A percentile compares a stretch with the other conserved stretches of the same genome.
These are phyloP conservation scores for Xenosphaeropsis pyriputrescens DNA, from an alignment of 2,329 filamentous ascomycete species.

Conservation along the genomic window DNA sequence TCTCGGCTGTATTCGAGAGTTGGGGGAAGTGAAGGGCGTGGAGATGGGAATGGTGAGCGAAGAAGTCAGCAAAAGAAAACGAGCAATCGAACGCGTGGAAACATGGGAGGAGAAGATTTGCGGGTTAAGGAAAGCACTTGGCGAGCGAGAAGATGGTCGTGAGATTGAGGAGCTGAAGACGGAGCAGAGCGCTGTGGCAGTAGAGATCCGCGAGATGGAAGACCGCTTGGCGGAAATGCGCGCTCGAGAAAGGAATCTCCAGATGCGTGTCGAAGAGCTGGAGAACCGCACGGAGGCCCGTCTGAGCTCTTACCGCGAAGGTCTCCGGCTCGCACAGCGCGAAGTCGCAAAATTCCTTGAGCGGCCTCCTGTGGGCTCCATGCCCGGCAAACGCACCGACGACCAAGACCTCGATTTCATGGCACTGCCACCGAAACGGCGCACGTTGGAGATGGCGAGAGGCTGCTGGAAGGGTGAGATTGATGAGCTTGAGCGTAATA, in stretches of 20 bases:
- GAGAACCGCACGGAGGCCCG: conserved; percentile 54
- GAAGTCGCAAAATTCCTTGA: conserved; percentile 45
- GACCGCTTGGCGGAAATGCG: conserved; percentile 46
- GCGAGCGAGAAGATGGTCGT: conserved; percentile 34
- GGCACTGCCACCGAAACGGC: conserved; percentile 43
- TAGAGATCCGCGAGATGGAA: conserved; percentile 52
- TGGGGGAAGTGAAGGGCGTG: conserved; percentile 52
- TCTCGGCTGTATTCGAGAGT: conserved; percentile 43
- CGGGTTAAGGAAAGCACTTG: conserved; percentile 30
- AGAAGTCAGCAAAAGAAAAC: conserved; percentile 39
- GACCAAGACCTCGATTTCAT: conserved; percentile 30
- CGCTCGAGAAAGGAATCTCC: conserved; percentile 40
- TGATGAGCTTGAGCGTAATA: conserved; percentile 35
- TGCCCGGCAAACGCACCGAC: conserved; percentile 6
- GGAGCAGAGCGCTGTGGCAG: conserved; percentile 37
- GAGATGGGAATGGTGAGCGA: conserved; percentile 46
- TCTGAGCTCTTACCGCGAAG: conserved; percentile 56
- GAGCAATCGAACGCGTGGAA: conserved; percentile 41
- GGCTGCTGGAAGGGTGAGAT: conserved; percentile 58
- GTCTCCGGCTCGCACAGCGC: conserved; percentile 48
- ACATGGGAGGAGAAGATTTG: conserved; percentile 29
- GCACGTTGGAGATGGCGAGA: conserved; percentile 56
- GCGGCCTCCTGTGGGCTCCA: conserved; percentile 28
- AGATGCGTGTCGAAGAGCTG: conserved; percentile 44
- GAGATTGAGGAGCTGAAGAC: conserved; percentile 44